Percentiles rank a stretch among this genome's conserved stretches.
phyloP scores from a whole-genome alignment of 768 basidiomycete species.

The Mycena amicta region DNA sequence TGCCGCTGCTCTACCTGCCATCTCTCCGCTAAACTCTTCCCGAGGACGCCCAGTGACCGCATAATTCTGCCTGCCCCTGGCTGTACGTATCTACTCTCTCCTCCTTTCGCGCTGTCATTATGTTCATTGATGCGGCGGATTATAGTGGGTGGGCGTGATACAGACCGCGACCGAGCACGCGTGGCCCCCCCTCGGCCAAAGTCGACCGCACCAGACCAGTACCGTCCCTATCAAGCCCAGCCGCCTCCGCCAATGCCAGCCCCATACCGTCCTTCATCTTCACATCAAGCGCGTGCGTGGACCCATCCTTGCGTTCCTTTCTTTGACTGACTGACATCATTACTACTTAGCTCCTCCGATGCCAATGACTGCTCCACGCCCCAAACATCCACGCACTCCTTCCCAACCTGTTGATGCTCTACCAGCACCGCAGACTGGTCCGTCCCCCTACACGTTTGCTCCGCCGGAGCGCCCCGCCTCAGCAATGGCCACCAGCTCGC shows the following conservation, averaged over 20 bases:
- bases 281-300: not conserved
- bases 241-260: slow-evolving; percentile 11
- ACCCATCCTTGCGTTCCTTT: not conserved
- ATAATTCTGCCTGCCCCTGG: slow-evolving; percentile 20
- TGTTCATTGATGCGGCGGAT: too few species aligned
- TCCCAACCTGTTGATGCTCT: not conserved
- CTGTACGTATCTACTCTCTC: slow-evolving; percentile 4
- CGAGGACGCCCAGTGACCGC: slow-evolving; percentile 16
- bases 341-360: not conserved
- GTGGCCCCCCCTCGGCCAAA: slow-evolving; percentile 19
- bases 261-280: not conserved
- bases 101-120: not conserved
- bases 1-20: slow-evolving; percentile 22
- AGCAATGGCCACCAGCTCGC: slow-evolving; percentile 13
- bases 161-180: slow-evolving; percentile 11
- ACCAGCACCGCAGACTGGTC: not conserved
- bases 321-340: not conserved
- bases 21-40: slow-evolving; percentile 21
- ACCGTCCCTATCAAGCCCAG: slow-evolving; percentile 1
- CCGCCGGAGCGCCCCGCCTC: slow-evolving; percentile 20
- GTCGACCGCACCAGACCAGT: slow-evolving; percentile 20
- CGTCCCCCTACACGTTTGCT: slow-evolving; percentile 8
- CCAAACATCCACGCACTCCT: not conserved
- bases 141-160: not conserved
- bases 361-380: not conserved